A percentile compares a stretch with the other conserved stretches of the same genome.
phyloP scores from a whole-genome alignment of 305 asterid genomes.

The Solanum hybrid region DNA sequence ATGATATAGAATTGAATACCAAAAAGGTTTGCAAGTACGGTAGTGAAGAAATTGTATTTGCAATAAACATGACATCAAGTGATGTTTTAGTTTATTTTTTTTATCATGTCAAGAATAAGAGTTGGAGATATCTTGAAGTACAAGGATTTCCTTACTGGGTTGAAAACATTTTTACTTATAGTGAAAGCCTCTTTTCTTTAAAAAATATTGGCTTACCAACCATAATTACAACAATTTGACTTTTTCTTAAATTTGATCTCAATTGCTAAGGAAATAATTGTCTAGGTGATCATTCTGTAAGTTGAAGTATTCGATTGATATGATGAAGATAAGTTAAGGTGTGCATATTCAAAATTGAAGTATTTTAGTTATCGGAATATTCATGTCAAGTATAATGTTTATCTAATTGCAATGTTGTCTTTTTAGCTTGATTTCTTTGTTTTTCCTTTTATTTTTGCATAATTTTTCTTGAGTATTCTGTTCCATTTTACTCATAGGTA shows the following conservation, averaged over 20 bases:
- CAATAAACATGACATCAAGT: background rate
- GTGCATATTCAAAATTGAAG: background rate
- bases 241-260: too few species aligned
- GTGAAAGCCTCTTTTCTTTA: background rate
- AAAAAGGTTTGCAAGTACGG: background rate
- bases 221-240: background rate
- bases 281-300: background rate
- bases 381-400: background rate
- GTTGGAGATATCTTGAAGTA: background rate
- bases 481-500: background rate
- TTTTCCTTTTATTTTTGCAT: background rate
- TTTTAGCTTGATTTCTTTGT: background rate
- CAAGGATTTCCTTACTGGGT: background rate
- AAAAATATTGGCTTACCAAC: background rate
- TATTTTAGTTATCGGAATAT: background rate
- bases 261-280: background rate
- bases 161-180: background rate
- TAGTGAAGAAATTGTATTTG: background rate
- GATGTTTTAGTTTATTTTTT: background rate
- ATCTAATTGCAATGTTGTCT: background rate
- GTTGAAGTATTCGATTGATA: too few species aligned
- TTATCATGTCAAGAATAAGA: background rate
- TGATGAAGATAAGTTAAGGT: too few species aligned
- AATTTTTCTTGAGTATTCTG: background rate
- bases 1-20: background rate